Evolutionary conservation across 2,329 filamentous ascomycete genomes (phyloP).

Genomic region (Magnaporthiopsis incrustans): DNA sequence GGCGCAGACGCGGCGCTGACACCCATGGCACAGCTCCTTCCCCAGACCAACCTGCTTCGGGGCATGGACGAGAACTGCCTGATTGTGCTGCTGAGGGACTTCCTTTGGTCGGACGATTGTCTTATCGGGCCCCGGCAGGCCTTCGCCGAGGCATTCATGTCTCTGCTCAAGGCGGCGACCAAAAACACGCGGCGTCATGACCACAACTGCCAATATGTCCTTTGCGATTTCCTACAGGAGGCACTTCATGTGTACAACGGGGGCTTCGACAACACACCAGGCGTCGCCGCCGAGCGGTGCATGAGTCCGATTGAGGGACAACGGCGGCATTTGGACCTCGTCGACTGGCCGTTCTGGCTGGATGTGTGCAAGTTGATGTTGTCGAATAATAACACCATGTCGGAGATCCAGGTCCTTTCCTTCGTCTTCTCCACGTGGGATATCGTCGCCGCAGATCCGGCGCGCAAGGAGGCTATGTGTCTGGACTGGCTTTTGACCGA

Average conservation of each 20-base stretch:
- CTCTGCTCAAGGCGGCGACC: conserved; percentile 64
- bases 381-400: conserved; percentile 79
- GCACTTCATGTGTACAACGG: conserved; percentile 55
- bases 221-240: conserved; percentile 90
- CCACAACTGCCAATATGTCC: conserved; percentile 74
- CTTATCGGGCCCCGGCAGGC: conserved; percentile 48
- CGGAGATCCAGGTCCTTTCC: conserved; percentile 75
- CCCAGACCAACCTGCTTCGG: conserved; percentile 55
- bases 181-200: conserved; percentile 73
- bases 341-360: conserved; percentile 83
- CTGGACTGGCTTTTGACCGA: conserved; percentile 68
- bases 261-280: conserved; percentile 30
- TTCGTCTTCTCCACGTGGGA: conserved; percentile 79
- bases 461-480: conserved; percentile 63
- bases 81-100: conserved; percentile 73
- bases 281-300: background rate
- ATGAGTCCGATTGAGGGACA: background rate
- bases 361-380: conserved; percentile 72
- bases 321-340: conserved; percentile 9
- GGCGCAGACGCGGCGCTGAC: conserved; percentile 59
- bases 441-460: conserved; percentile 55
- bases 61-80: conserved; percentile 86
- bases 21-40: conserved; percentile 53
- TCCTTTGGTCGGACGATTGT: conserved; percentile 50
- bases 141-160: conserved; percentile 69